Evolutionary conservation across 2,329 filamentous ascomycete genomes (phyloP), one percentile per base, ranked within the genome.

Genomic region (Zasmidium angulare): DNA sequence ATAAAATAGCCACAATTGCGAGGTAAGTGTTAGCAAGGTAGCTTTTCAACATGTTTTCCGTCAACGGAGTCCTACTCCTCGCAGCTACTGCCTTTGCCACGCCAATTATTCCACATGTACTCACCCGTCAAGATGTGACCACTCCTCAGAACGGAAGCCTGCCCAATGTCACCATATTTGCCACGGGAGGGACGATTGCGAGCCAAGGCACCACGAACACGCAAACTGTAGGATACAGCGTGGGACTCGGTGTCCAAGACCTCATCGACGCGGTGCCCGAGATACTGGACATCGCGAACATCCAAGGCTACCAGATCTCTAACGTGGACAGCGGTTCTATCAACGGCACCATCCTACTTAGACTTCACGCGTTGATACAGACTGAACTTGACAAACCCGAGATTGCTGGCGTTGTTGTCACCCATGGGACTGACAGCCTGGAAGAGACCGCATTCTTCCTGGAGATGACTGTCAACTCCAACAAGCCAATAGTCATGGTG

Each of bases 391-490:
- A 79, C 23, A 76, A 76, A 58, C 68, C 70, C 0, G 73, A 75
- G 0, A 71, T 79, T 43, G 66, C 71, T 10, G 72, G 84, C 36
- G 82, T 81, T 6, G 82, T 87, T 4, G 75, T 89, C 55, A 87
- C 86, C 0, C 86, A 88, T 66, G 86, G 86, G 50, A 88, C 86
- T 9, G 86, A 89, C 66, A 86, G 84, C 0, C 76, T 88, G 1
- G 85, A 87, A 66, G 85, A 88, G 71, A 82, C 82, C 0, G 82
- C 84, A 9, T 87, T 87, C 75, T 87, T 86, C 74, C 74, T 88
- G 9, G 82, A 87, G 62, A 72, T 83, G 2, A 85, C 83, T 0
- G 70, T 86, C 31, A 80, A 80, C 64, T 83, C 79, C 47, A 76
- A 77, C 26, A 87, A 87, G 70, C 85, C 85, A 0, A 77, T 88